Evolutionary conservation across 768 basidiomycete species (phyloP).

Genomic region (Podaxis sp.): DNA sequence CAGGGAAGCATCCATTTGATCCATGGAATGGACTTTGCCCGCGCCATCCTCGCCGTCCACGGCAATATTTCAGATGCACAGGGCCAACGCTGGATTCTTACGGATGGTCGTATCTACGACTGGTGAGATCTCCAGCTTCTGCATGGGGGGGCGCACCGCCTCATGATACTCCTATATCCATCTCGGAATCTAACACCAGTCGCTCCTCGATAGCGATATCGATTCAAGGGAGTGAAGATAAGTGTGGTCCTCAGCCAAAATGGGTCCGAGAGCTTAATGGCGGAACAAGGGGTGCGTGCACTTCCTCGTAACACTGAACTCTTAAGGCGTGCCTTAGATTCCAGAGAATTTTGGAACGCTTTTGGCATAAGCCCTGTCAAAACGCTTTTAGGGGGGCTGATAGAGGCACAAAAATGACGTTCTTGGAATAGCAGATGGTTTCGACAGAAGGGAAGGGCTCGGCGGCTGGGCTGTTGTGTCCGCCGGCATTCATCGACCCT

Average conservation of each 20-base stretch:
- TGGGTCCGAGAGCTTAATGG: conserved; percentile 61
- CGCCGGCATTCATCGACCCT: not conserved
- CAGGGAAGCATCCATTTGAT: conserved; percentile 59
- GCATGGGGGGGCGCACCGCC: conserved; percentile 42
- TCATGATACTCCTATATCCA: not conserved
- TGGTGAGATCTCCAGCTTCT: conserved; percentile 62
- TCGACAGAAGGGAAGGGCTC: not conserved
- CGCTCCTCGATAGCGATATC: not conserved
- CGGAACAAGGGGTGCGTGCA: conserved; percentile 41
- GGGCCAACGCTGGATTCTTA: conserved; percentile 54
- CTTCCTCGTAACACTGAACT: conserved; percentile 46
- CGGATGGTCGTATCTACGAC: conserved; percentile 55
- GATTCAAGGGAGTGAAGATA: conserved; percentile 9
- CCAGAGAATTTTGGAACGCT: conserved; percentile 55
- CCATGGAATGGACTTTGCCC: conserved; percentile 57
- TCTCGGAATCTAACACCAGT: not conserved
- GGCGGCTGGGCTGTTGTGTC: not conserved
- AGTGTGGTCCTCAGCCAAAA: conserved; percentile 32
- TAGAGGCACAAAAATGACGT: not conserved
- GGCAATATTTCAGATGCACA: conserved; percentile 34
- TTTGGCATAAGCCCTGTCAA: conserved; percentile 40
- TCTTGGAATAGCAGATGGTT: not conserved
- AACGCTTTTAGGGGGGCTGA: conserved; percentile 27
- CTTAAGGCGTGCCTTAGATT: conserved; percentile 53
- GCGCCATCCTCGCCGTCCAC: conserved; percentile 57